Conservation (phyloP, 2,329 filamentous ascomycete species). For the Ceratocystis destructans region DNA sequence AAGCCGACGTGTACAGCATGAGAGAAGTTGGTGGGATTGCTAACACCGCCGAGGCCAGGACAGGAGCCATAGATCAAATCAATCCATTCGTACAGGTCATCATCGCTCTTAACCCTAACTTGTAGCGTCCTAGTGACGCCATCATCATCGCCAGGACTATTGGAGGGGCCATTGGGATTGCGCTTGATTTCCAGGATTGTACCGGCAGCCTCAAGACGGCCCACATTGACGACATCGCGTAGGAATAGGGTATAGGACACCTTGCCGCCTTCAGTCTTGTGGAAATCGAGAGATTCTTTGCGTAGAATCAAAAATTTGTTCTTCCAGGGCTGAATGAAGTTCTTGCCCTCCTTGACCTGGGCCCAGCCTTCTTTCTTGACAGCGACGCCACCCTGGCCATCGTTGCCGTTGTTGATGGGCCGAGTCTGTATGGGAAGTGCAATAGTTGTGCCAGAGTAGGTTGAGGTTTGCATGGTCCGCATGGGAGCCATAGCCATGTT, state of each 20-base stretch:
- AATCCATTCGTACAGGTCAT: constrained; percentile 97
- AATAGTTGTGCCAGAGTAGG: constrained; percentile 58
- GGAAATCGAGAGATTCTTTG: constrained; percentile 85
- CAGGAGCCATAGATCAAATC: constrained; percentile 95
- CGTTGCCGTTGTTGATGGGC: constrained; percentile 43
- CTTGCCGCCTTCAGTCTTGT: constrained; percentile 82
- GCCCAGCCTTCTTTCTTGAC: constrained; percentile 73
- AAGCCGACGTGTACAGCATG: constrained; percentile 97
- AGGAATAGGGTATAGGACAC: constrained; percentile 73
- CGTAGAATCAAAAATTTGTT: constrained; percentile 83
- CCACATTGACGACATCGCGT: constrained; percentile 78
- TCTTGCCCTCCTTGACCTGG: constrained; percentile 79
- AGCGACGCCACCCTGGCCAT: constrained; percentile 53
- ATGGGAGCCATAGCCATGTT: constrained; percentile 58
- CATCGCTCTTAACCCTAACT: constrained; percentile 87
- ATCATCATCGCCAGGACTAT: constrained; percentile 64
- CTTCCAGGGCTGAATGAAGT: constrained; percentile 75
- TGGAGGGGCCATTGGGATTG: constrained; percentile 51
- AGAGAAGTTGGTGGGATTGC: constrained; percentile 95
- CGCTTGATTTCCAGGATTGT: constrained; percentile 92
- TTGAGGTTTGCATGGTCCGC: constrained; percentile 47
- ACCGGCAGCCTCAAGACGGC: constrained; percentile 77
- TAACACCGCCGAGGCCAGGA: constrained; percentile 94
- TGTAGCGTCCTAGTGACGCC: constrained; percentile 70
- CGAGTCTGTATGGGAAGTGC: constrained; percentile 54